Percentiles rank a stretch among this genome's conserved stretches.
Evolutionary conservation across 2,329 filamentous ascomycete genomes (phyloP).

Genomic region (Exutisphaerella laricina): DNA sequence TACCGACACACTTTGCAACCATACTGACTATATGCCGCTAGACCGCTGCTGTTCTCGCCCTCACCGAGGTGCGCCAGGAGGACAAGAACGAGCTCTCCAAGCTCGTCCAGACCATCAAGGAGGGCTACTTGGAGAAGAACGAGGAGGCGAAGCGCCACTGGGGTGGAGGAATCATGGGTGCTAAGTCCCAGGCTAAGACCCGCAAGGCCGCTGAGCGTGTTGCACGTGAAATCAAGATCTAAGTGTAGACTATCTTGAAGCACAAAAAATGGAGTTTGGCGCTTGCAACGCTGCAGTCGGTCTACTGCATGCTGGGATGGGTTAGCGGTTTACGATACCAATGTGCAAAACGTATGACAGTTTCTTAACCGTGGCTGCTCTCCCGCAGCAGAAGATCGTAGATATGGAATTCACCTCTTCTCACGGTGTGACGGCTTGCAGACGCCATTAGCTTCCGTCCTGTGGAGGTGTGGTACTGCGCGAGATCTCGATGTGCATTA

Average conservation of each 20-base stretch:
- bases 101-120: slow-evolving; percentile 93
- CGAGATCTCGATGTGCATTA: neutral
- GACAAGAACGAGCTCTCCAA: slow-evolving; percentile 98
- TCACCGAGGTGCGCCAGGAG: slow-evolving; percentile 95
- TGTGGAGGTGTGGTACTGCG: too few species aligned
- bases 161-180: slow-evolving; percentile 99
- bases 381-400: slow-evolving; percentile 15
- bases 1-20: too few species aligned
- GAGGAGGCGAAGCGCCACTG: slow-evolving; percentile 88
- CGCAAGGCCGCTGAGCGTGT: slow-evolving; percentile 93
- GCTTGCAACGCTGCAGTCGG: slow-evolving; percentile 18
- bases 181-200: slow-evolving; percentile 74
- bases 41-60: slow-evolving; percentile 91
- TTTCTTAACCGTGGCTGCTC: slow-evolving; percentile 21
- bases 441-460: too few species aligned
- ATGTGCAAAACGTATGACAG: slow-evolving; percentile 16
- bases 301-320: slow-evolving; percentile 18
- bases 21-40: slow-evolving; percentile 37
- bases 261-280: slow-evolving; percentile 18
- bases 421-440: neutral
- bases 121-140: slow-evolving; percentile 94
- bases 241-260: slow-evolving; percentile 34
- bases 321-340: slow-evolving; percentile 19
- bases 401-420: neutral
- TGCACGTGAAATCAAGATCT: slow-evolving; percentile 97